Percentiles rank a stretch among this genome's conserved stretches.
These are phyloP conservation scores for Paracoccidioides brasiliensis DNA, from an alignment of 2,329 filamentous ascomycete genomes.

Conservation along the genomic window DNA sequence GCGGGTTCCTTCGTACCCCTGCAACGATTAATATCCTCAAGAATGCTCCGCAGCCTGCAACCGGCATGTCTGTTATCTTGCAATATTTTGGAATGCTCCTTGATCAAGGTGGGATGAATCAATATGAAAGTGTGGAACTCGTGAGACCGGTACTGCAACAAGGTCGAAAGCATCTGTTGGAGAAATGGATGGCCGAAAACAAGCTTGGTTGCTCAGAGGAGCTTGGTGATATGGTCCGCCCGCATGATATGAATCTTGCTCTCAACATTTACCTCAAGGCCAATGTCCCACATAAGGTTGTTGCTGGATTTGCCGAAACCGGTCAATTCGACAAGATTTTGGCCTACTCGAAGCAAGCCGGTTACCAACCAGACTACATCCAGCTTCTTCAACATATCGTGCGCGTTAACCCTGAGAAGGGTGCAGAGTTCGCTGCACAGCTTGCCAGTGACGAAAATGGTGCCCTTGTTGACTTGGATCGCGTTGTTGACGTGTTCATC, in stretches of 20 bases:
- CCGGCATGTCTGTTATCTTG: slow-evolving; percentile 83
- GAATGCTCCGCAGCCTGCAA: slow-evolving; percentile 54
- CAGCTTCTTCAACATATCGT: slow-evolving; percentile 85
- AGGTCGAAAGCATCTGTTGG: slow-evolving; percentile 85
- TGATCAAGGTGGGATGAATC: slow-evolving; percentile 87
- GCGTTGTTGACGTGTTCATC: slow-evolving; percentile 95
- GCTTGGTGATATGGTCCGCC: slow-evolving; percentile 82
- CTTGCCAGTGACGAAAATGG: slow-evolving; percentile 81
- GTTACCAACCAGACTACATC: slow-evolving; percentile 93
- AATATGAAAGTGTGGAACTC: slow-evolving; percentile 85
- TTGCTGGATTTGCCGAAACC: slow-evolving; percentile 87
- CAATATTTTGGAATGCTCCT: slow-evolving; percentile 97
- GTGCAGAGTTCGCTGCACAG: slow-evolving; percentile 83
- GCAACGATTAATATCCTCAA: slow-evolving; percentile 97
- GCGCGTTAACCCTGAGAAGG: slow-evolving; percentile 82
- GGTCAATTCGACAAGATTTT: slow-evolving; percentile 96
- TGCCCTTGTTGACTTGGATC: slow-evolving; percentile 79
- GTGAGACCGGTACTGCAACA: slow-evolving; percentile 85
- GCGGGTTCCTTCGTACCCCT: slow-evolving; percentile 84
- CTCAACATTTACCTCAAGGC: slow-evolving; percentile 82
- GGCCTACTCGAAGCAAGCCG: slow-evolving; percentile 69
- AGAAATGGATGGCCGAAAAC: slow-evolving; percentile 95
- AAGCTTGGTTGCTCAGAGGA: slow-evolving; percentile 96
- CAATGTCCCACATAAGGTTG: slow-evolving; percentile 82
- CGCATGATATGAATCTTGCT: slow-evolving; percentile 78